Evolutionary conservation across 768 basidiomycete genomes (phyloP), one percentile per base, ranked within the genome.

Genomic region (Stropharia rugosoannulata): DNA sequence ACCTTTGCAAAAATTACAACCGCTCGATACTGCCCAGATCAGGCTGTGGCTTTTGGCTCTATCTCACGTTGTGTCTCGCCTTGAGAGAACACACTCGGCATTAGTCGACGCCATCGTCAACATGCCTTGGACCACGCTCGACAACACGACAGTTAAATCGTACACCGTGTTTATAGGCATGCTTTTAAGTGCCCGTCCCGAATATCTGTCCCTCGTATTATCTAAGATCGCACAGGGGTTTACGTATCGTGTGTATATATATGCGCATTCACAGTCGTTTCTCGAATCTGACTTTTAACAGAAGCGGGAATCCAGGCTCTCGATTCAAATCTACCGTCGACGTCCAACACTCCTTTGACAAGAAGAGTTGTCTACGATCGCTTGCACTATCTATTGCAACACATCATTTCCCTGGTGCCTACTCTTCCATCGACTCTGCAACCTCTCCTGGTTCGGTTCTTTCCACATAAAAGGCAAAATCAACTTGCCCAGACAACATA

Each of bases 121-220:
- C 58, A 79, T 98, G 65, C 93, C 94, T 11, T 99, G 97, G 97
- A 87, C 90, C 13, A 90, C 86, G n/a, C 84, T 93, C 71, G 95
- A 96, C 65, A 82, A 82, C 32, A 74, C 76, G 35, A 90, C 96
- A 60, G 94, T 95, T 50, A 89, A 88, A 70, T 86, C 87, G 4
- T 98, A 96, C 72, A 89, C 87, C 29, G 81, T 89, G 36, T 97
- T 97, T 68, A 83, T 94, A 46, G 91, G 93, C 25, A 92, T 95
- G 77, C 83, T 99, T 39, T 82, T 96, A 62, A 93, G 90, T 58
- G 93, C 96, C 19, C 77, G 89, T 58, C 92, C 95, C 57, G 93
- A 97, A 73, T 98, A 96, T 71, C 80, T 96, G 32, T 88, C 87
- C 19, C 79, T 90, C 50, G 86, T 98, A 5, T 83, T 98, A 5